Base-by-base conservation (phyloP, 2,329 filamentous ascomycete genomes). In the Tolypocladium album region DNA sequence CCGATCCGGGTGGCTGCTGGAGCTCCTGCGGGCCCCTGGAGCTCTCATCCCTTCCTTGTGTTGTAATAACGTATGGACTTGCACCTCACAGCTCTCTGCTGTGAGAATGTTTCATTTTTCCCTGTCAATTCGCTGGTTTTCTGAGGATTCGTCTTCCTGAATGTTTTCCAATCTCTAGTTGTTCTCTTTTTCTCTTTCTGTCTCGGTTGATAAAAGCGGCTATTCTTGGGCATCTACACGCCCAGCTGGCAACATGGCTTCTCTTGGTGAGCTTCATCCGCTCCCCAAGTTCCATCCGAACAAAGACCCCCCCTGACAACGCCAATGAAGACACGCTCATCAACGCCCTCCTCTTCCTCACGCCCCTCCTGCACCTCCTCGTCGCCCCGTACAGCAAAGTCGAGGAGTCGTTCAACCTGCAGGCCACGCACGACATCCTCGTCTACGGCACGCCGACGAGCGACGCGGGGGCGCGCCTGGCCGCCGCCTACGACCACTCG, bases 391-490 rank as follows among this genome's bases (percentile, higher is more conserved):
- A 95, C 77, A 97, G 92, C 60, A 99, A 99, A 74, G 94, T 99
- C 61, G 94, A 99, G 74, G 94, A 99, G 75, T 97, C 93, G 0
- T 97, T 99, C 82, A 96, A 96, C 72, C 85, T 97, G 61, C 94
- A 99, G 73, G 94, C 94, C 7, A 83, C 87, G 3, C 94, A 97
- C 74, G 94, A 99, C 72, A 88, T 99, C 42, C 74, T 96, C 61
- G 82, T 83, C 43, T 91, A 94, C 71, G 92, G 92, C 31, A 85
- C 90, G 1, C 90, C 90, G 0, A 81, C 78, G 1, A 71, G 74
- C 24, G 40, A 20, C 56, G 17, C 59, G 15, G 24, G 34, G 27
- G 71, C 78, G 15, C 81, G 79, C 45, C 75, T 94, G 20, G 79
- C 79, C 20, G 70, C 78, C 4, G 77, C 83, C 57, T 99, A 95